A percentile compares a stretch with the other conserved stretches of the same genome.
These are phyloP conservation scores for Oryza coarctata DNA, from an alignment of 176 grass and related monocot genomes.

Conservation along the genomic window DNA sequence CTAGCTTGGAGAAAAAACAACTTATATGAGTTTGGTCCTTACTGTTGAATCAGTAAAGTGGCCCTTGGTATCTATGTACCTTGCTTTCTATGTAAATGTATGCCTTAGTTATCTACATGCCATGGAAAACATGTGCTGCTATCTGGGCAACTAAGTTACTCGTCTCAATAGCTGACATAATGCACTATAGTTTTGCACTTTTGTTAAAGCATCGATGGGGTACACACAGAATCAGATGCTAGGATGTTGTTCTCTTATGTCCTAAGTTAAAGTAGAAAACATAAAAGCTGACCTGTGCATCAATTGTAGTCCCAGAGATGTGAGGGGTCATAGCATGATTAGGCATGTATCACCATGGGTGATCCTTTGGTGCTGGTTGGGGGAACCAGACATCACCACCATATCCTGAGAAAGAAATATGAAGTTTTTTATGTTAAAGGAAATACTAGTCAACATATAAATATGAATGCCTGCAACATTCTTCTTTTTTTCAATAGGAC, in stretches of 20 bases:
- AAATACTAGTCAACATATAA: background rate
- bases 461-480: background rate
- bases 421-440: background rate
- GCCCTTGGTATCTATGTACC: background rate
- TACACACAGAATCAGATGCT: background rate
- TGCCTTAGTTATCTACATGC: background rate
- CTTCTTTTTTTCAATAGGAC: background rate
- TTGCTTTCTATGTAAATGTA: background rate
- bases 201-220: background rate
- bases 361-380: slow-evolving; percentile 77
- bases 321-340: slow-evolving; percentile 95
- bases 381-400: slow-evolving; percentile 91
- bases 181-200: background rate
- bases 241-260: background rate
- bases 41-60: background rate
- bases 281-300: slow-evolving; percentile 48
- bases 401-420: slow-evolving; percentile 52
- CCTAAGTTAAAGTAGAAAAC: slow-evolving; percentile 13
- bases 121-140: background rate
- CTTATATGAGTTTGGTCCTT: background rate
- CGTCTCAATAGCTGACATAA: background rate
- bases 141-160: background rate
- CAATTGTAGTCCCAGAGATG: slow-evolving; percentile 77
- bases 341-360: slow-evolving; percentile 84
- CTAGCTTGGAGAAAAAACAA: background rate